Percentiles rank a stretch among this genome's conserved stretches.
phyloP scores from a whole-genome alignment of 768 basidiomycete species.

The Auricularia sp. region DNA sequence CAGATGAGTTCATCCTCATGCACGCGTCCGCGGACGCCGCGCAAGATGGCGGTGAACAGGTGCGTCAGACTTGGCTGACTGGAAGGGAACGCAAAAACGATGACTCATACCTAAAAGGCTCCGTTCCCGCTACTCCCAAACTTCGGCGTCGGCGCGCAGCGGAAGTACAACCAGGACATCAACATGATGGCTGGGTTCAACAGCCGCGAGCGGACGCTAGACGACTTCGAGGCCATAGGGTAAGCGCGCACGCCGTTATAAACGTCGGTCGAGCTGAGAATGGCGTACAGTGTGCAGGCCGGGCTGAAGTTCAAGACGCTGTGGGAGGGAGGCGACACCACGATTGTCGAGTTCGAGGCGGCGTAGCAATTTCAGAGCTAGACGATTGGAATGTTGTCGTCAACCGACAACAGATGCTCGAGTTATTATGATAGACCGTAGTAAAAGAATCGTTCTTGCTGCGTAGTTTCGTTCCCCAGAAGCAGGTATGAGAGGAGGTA shows the following conservation, averaged over 20 bases:
- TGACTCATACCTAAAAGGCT: conserved; percentile 16
- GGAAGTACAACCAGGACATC: conserved; percentile 35
- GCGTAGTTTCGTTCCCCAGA: too few species aligned
- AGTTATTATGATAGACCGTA: too few species aligned
- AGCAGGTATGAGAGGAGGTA: too few species aligned
- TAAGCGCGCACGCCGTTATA: conserved; percentile 9
- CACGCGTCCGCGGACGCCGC: conserved; percentile 12
- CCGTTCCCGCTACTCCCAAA: conserved; percentile 40
- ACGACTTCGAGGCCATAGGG: conserved; percentile 31
- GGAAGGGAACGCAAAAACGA: background rate
- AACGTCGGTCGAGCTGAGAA: background rate
- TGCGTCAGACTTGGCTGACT: background rate
- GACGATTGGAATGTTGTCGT: too few species aligned
- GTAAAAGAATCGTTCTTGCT: too few species aligned
- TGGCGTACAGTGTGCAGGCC: conserved; percentile 11
- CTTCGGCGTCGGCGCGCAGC: conserved; percentile 32
- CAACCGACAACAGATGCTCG: too few species aligned
- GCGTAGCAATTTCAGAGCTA: background rate
- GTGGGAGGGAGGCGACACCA: conserved; percentile 28
- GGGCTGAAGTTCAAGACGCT: conserved; percentile 29
- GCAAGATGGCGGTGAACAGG: conserved; percentile 1
- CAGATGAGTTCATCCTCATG: conserved; percentile 32
- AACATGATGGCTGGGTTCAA: conserved; percentile 37
- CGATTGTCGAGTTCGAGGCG: conserved; percentile 6
- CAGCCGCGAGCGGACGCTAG: conserved; percentile 32